Conservation (phyloP, 352 stramenopile species). For the Pythium folliculosum region DNA sequence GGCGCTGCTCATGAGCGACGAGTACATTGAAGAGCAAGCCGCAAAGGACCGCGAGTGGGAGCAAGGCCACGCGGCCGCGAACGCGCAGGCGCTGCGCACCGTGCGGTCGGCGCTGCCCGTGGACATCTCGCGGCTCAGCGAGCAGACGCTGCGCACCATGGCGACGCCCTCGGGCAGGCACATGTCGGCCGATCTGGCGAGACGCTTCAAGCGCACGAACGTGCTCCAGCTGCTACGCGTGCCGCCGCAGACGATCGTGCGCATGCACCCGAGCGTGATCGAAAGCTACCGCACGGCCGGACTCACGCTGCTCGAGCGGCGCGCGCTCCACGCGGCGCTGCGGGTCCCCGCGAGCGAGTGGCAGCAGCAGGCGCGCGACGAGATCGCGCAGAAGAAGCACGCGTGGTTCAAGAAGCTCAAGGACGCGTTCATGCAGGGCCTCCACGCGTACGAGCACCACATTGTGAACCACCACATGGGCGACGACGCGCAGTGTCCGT, state of each 20-base stretch:
- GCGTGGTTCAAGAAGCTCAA: constrained; percentile 84
- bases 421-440: constrained; percentile 43
- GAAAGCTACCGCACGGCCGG: constrained; percentile 61
- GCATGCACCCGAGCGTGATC: constrained; percentile 85
- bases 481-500: constrained; percentile 28
- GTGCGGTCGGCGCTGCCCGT: constrained; percentile 82
- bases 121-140: constrained; percentile 74
- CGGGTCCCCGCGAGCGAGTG: constrained; percentile 55
- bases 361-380: constrained; percentile 79
- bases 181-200: constrained; percentile 69
- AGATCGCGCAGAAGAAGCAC: constrained; percentile 79
- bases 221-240: constrained; percentile 80
- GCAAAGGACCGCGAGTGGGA: constrained; percentile 77
- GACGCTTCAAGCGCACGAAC: constrained; percentile 89
- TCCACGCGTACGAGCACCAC: constrained; percentile 22
- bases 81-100: constrained; percentile 52
- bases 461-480: constrained; percentile 29
- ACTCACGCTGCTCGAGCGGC: constrained; percentile 83
- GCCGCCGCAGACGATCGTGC: constrained; percentile 66
- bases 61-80: constrained; percentile 46
- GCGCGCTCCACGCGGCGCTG: constrained; percentile 82
- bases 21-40: constrained; percentile 85
- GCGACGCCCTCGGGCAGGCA: constrained; percentile 59
- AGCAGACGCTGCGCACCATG: constrained; percentile 60
- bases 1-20: constrained; percentile 87